Evolutionary conservation across 805 yeast genomes (phyloP).

Genomic region (Yamadazyma insecticola): DNA sequence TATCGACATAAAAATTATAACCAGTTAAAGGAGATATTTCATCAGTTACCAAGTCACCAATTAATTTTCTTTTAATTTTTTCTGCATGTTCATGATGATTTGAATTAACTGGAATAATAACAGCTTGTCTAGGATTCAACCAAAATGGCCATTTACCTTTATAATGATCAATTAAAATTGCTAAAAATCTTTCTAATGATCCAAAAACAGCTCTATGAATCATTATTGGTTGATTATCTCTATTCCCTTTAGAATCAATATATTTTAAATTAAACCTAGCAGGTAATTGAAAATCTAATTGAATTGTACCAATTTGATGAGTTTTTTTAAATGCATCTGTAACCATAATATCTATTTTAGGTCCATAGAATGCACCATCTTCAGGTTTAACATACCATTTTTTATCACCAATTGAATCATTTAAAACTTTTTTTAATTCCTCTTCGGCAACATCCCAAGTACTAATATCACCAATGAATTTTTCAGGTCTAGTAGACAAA

Average conservation of each 20-base stretch:
- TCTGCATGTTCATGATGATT: slow-evolving; percentile 54
- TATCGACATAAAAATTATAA: slow-evolving; percentile 65
- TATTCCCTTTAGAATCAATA: slow-evolving; percentile 46
- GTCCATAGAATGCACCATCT: slow-evolving; percentile 98
- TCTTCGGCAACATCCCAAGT: slow-evolving; percentile 85
- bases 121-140: slow-evolving; percentile 89
- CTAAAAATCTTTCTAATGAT: slow-evolving; percentile 87
- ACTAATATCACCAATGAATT: slow-evolving; percentile 67
- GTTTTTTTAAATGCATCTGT: slow-evolving; percentile 74
- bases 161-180: slow-evolving; percentile 83
- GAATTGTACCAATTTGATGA: slow-evolving; percentile 95
- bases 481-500: slow-evolving; percentile 72
- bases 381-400: slow-evolving; percentile 76
- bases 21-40: slow-evolving; percentile 53
- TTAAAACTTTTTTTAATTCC: slow-evolving; percentile 56
- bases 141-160: slow-evolving; percentile 97
- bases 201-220: slow-evolving; percentile 95
- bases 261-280: slow-evolving; percentile 73
- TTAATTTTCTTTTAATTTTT: slow-evolving; percentile 40
- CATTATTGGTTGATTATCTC: slow-evolving; percentile 76
- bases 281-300: slow-evolving; percentile 92
- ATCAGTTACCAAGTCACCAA: slow-evolving; percentile 36
- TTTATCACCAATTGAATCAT: slow-evolving; percentile 40
- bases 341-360: slow-evolving; percentile 84
- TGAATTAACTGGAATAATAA: slow-evolving; percentile 74